phyloP scores from a whole-genome alignment of 768 basidiomycete genomes.

The Tubosaeta brunneosetosa region DNA sequence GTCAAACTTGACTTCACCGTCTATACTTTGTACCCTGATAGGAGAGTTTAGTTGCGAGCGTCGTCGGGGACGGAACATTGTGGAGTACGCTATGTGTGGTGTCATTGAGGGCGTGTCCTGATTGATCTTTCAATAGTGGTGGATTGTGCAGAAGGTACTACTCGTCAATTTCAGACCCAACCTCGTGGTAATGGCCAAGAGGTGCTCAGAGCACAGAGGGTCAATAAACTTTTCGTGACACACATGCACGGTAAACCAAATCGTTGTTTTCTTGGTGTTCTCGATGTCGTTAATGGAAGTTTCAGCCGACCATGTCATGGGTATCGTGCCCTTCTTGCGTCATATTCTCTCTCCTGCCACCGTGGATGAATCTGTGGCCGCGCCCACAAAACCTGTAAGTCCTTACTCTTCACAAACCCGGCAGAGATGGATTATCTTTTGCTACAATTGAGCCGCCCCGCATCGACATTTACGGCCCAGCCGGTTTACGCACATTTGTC shows the following conservation, averaged over 20 bases:
- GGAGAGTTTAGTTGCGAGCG: constrained; percentile 42
- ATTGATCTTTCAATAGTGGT: constrained; percentile 49
- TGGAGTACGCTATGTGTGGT: constrained; percentile 52
- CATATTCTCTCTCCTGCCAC: constrained; percentile 46
- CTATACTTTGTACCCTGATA: neutral
- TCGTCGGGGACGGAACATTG: constrained; percentile 48
- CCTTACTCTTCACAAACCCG: neutral
- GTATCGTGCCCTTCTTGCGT: constrained; percentile 62
- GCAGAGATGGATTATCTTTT: neutral
- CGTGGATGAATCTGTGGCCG: constrained; percentile 9
- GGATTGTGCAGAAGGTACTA: constrained; percentile 80
- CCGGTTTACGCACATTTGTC: constrained; percentile 70
- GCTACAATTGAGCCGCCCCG: constrained; percentile 35
- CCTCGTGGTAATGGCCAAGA: constrained; percentile 32
- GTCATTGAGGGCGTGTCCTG: neutral
- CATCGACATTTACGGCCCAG: constrained; percentile 75
- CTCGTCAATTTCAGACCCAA: constrained; percentile 60
- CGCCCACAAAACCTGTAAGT: constrained; percentile 12
- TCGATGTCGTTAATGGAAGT: neutral
- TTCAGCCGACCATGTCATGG: constrained; percentile 71
- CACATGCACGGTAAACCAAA: constrained; percentile 69
- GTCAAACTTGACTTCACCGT: neutral
- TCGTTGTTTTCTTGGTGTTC: neutral
- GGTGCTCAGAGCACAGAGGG: constrained; percentile 39
- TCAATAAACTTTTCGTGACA: constrained; percentile 74